Conservation (phyloP, 148 eudicot species). For the Hydrangea macrophylla region DNA sequence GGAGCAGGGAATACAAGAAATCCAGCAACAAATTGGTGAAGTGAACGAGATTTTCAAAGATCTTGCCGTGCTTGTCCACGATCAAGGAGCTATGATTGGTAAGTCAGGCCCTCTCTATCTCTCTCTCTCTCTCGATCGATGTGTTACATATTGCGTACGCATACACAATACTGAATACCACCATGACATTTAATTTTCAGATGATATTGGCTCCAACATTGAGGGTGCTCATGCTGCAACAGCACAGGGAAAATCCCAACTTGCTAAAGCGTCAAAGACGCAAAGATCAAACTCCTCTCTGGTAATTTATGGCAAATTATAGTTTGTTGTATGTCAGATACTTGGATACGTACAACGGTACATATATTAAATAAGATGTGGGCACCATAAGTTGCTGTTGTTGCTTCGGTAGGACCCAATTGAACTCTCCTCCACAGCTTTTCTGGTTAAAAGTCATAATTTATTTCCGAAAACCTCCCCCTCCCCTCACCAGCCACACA, state of each 20-base stretch:
- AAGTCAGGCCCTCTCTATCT: background rate
- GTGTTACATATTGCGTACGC: too few relatives aligned
- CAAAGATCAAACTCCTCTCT: constrained; percentile 88
- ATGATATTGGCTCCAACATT: constrained; percentile 71
- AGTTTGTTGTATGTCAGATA: background rate
- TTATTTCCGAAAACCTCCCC: too few relatives aligned
- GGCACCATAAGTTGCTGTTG: background rate
- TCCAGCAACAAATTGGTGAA: constrained; percentile 31
- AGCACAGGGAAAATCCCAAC: constrained; percentile 70
- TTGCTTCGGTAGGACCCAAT: background rate
- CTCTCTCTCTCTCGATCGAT: too few relatives aligned
- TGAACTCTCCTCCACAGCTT: background rate
- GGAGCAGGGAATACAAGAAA: constrained; percentile 30
- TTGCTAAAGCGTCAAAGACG: constrained; percentile 76
- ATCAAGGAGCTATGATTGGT: constrained; percentile 29
- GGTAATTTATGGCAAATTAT: constrained; percentile 37
- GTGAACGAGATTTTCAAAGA: constrained; percentile 31
- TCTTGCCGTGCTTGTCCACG: constrained; percentile 31
- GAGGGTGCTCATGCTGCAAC: constrained; percentile 82
- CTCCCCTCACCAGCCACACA: too few relatives aligned
- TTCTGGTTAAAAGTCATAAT: too few relatives aligned
- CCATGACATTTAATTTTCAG: constrained; percentile 31
- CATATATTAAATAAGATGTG: too few relatives aligned
- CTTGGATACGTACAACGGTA: background rate
- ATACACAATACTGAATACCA: background rate